Evolutionary conservation across 2,329 filamentous ascomycete genomes (phyloP).

Genomic region (Exophiala bonariae): DNA sequence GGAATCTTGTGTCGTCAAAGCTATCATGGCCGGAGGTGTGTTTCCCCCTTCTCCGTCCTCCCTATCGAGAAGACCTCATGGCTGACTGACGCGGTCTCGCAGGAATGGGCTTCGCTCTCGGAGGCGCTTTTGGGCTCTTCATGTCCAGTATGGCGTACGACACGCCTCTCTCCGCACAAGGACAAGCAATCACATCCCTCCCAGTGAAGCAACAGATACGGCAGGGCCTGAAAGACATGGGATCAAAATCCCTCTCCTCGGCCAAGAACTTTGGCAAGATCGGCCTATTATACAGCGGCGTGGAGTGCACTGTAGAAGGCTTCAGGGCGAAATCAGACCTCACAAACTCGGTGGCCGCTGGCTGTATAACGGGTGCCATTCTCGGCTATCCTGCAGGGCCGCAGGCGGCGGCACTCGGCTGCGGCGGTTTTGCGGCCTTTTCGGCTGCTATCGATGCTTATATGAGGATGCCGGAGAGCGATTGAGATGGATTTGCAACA

Average conservation of each 20-base stretch:
- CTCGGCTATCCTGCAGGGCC: conserved; percentile 85
- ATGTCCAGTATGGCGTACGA: conserved; percentile 98
- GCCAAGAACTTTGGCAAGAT: conserved; percentile 96
- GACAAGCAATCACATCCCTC: conserved; percentile 60
- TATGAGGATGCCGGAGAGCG: conserved; percentile 70
- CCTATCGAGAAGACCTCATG: too few relatives aligned
- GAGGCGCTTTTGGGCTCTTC: conserved; percentile 92
- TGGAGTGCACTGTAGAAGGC: conserved; percentile 94
- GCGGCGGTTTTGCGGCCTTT: conserved; percentile 91
- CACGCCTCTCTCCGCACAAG: conserved; percentile 70
- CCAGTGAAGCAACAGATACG: conserved; percentile 82
- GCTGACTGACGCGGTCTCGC: too few relatives aligned
- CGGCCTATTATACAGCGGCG: conserved; percentile 85
- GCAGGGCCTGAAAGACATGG: conserved; percentile 93
- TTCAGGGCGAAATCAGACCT: conserved; percentile 89
- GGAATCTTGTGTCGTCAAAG: conserved; percentile 91
- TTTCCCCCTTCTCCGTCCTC: not conserved
- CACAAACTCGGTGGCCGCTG: conserved; percentile 80
- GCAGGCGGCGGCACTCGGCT: conserved; percentile 82
- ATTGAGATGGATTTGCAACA: conserved; percentile 36
- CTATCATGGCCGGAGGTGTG: conserved; percentile 70
- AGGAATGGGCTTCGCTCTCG: conserved; percentile 90
- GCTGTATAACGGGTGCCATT: conserved; percentile 87
- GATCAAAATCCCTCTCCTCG: conserved; percentile 73
- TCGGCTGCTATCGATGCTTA: conserved; percentile 88